These are phyloP conservation scores for Ettlia oleoabundans DNA, from an alignment of 139 green algal genomes.

Conservation along the genomic window DNA sequence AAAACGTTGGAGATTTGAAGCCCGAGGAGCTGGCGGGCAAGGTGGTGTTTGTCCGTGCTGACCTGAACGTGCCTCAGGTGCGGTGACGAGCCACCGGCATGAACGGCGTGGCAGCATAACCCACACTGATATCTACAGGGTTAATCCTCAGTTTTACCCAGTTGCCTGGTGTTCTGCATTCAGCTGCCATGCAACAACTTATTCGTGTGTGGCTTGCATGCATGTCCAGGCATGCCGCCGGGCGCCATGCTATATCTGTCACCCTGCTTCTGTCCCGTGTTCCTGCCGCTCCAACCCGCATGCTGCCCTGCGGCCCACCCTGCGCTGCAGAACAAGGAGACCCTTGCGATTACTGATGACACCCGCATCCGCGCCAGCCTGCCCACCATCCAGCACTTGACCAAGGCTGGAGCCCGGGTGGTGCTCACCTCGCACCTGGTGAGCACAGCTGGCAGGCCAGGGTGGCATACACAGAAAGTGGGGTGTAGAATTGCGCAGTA, in stretches of 20 bases:
- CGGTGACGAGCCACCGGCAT: conserved; percentile 42
- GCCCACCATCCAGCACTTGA: conserved; percentile 80
- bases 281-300: neutral
- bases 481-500: no score
- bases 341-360: conserved; percentile 92
- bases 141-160: no score
- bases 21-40: conserved; percentile 94
- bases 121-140: no score
- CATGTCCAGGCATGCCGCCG: no score
- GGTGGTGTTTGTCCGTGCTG: conserved; percentile 79
- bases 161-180: no score
- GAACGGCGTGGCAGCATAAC: no score
- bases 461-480: no score
- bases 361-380: conserved; percentile 96
- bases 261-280: neutral
- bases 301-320: no score
- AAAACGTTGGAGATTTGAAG: conserved; percentile 83
- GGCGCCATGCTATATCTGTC: no score
- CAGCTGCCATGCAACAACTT: neutral
- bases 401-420: conserved; percentile 95
- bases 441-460: no score
- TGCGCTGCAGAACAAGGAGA: conserved; percentile 37
- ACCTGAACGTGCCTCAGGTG: conserved; percentile 98
- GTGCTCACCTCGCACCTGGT: conserved; percentile 96
- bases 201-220: no score